Base-by-base conservation (phyloP, 805 yeast genomes). In the Schwanniomyces vanrijiae region DNA sequence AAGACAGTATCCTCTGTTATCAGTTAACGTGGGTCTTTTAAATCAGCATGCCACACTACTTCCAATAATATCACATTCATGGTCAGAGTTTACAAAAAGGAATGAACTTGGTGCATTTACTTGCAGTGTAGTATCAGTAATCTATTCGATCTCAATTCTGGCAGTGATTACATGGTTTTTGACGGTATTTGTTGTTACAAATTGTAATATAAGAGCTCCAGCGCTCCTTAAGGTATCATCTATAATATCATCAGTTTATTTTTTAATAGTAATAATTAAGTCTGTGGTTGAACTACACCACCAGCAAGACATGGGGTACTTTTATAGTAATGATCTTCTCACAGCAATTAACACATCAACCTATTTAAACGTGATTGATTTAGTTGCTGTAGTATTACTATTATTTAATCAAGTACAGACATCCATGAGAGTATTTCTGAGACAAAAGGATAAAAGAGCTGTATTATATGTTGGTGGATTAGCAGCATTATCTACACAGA, bases 361-460 rank as follows among this genome's bases (percentile, higher is more conserved):
- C 2, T 74, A 73, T 9, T 76, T 85, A 54, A 79, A 79, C 43
- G 69, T 79, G 3, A 65, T 86, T 11, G 88, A 83, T 58, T 71
- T 85, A 42, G 58, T 86, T 1, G 78, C 81, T 13, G 81, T 81
- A 6, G 59, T 83, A 10, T 55, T 85, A 5, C 69, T 85, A 21
- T 86, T 83, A 55, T 64, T 86, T 25, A 78, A 85, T 43, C 91
- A 87, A 61, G 88, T 86, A 0, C 88, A 84, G 56, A 82, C 86
- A 28, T 73, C 84, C 4, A 83, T 83, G 78, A 70, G 90, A 45
- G 61, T 86, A 24, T 86, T 86, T 55, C 78, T 80, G 45, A 71
- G 95, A 43, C 84, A 78, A 39, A 77, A 77, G 47, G 96, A 88
- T 62, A 84, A 83, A 56, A 70, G 89, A 46, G 66, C 82, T 28